A percentile compares a stretch with the other conserved stretches of the same genome.
phyloP scores from a whole-genome alignment of 2,329 filamentous ascomycete genomes.

The Clarireedia hainanense region DNA sequence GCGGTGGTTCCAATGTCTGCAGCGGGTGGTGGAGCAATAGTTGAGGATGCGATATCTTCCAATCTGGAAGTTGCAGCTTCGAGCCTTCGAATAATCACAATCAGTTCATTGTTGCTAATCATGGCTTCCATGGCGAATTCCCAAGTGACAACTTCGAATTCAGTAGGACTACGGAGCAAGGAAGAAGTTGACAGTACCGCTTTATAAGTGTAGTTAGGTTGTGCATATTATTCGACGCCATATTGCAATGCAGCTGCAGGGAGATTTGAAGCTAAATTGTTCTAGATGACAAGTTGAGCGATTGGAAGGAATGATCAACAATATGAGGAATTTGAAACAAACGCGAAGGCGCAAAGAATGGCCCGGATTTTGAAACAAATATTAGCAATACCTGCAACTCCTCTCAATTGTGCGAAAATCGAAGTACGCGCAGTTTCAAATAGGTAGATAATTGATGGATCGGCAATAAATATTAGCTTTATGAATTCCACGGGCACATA shows the following conservation, averaged over 20 bases:
- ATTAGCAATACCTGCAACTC: too few relatives aligned
- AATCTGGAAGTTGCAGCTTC: slow-evolving; percentile 94
- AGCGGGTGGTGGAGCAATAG: slow-evolving; percentile 42
- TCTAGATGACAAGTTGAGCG: neutral
- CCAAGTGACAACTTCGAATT: too few relatives aligned
- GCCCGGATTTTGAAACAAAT: too few relatives aligned
- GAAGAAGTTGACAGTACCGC: slow-evolving; percentile 54
- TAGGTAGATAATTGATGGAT: too few relatives aligned
- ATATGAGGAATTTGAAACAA: neutral
- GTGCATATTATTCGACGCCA: slow-evolving; percentile 83
- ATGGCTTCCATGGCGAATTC: slow-evolving; percentile 18
- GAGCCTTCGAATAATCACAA: slow-evolving; percentile 53
- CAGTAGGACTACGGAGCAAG: slow-evolving; percentile 10
- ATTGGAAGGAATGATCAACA: neutral
- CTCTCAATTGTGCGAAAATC: too few relatives aligned
- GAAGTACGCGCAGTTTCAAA: too few relatives aligned
- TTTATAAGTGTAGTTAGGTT: slow-evolving; percentile 97
- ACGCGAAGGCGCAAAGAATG: neutral
- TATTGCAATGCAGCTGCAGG: slow-evolving; percentile 32
- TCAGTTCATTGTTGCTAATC: slow-evolving; percentile 22
- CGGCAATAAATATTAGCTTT: too few relatives aligned
- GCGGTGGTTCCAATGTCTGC: slow-evolving; percentile 30
- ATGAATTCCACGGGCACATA: neutral
- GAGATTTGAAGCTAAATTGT: neutral
- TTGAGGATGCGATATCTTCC: slow-evolving; percentile 87